Conservation (phyloP, 441 rosid genomes). For the Geranium incanum region DNA sequence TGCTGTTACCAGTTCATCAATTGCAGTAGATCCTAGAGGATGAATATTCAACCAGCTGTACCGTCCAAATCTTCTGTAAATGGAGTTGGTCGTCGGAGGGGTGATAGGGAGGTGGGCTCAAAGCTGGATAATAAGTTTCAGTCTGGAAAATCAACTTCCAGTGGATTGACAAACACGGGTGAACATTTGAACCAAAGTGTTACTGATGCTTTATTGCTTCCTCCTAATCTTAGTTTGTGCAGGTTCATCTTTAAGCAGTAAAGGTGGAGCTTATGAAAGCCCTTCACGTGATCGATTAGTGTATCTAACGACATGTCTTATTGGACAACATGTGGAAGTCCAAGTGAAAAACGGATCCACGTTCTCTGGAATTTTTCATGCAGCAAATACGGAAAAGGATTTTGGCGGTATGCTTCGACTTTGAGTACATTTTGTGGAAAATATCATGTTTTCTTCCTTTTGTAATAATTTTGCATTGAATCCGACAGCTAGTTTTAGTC, state of each 20-base stretch:
- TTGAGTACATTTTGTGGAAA: slow-evolving; percentile 12
- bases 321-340: slow-evolving; percentile 82
- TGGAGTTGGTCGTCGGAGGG: slow-evolving; percentile 58
- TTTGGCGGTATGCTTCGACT: slow-evolving; percentile 40
- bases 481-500: slow-evolving; percentile 1
- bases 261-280: slow-evolving; percentile 40
- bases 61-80: slow-evolving; percentile 54
- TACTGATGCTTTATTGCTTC: slow-evolving; percentile 4
- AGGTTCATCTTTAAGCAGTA: slow-evolving; percentile 38
- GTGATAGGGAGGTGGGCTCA: slow-evolving; percentile 50
- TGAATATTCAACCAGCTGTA: slow-evolving; percentile 50
- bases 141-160: slow-evolving; percentile 45
- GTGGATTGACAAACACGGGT: slow-evolving; percentile 45
- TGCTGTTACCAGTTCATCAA: background rate
- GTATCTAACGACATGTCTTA: slow-evolving; percentile 53
- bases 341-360: slow-evolving; percentile 81
- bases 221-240: slow-evolving; percentile 21
- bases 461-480: background rate
- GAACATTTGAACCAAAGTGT: slow-evolving; percentile 17
- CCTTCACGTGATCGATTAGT: slow-evolving; percentile 62
- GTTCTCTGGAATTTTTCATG: slow-evolving; percentile 71
- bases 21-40: slow-evolving; percentile 15
- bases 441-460: slow-evolving; percentile 2
- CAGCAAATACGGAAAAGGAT: slow-evolving; percentile 69
- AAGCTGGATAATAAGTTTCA: slow-evolving; percentile 54